A percentile compares a stretch with the other conserved stretches of the same genome.
Evolutionary conservation across 495 filamentous ascomycete species (phyloP).

Genomic region (Letharia columbiana): DNA sequence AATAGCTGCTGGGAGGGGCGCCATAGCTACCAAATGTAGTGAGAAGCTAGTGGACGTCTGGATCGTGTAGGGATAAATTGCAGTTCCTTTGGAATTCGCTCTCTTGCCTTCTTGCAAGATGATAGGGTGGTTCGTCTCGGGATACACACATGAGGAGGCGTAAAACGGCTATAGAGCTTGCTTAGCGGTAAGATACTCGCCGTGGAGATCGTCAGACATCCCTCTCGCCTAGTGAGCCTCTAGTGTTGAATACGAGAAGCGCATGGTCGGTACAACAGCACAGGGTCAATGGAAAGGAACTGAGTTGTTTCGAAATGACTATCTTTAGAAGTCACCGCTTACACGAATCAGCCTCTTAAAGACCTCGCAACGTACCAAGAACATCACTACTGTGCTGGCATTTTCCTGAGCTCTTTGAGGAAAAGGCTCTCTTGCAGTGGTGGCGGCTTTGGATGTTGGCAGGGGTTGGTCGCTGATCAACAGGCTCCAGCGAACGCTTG

Average conservation of each 20-base stretch:
- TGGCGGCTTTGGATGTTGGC: conserved; percentile 1
- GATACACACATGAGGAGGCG: not conserved
- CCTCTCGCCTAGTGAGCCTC: not conserved
- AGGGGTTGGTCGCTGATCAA: not conserved
- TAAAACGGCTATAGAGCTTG: not conserved
- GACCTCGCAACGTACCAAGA: not conserved
- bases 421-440: not conserved
- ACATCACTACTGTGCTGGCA: not conserved
- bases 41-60: not conserved
- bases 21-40: conserved; percentile 11
- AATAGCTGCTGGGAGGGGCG: conserved; percentile 25
- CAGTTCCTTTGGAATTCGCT: not conserved
- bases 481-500: conserved; percentile 5
- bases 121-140: not conserved
- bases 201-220: not conserved
- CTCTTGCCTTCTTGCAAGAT: no score
- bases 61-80: not conserved
- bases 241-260: not conserved
- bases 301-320: not conserved
- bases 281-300: not conserved
- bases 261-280: not conserved
- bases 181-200: not conserved
- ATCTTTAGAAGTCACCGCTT: conserved; percentile 1
- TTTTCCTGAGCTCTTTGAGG: not conserved
- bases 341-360: not conserved